These are phyloP conservation scores for Cryoendolithus antarcticus DNA, from an alignment of 2,329 filamentous ascomycete genomes.

Conservation along the genomic window DNA sequence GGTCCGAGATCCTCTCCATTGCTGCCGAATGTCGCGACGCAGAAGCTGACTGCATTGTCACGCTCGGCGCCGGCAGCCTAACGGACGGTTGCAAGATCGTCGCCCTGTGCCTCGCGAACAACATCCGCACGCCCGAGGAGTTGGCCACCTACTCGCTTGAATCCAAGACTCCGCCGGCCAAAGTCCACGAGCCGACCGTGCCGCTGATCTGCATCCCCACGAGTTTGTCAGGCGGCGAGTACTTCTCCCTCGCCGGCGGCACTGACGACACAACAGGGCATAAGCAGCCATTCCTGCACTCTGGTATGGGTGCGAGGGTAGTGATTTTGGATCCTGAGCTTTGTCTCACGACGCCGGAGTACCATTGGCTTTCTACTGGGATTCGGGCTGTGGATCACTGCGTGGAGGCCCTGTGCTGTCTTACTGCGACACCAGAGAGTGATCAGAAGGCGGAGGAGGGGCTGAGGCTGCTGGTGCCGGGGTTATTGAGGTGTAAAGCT, in stretches of 20 bases:
- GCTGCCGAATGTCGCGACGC: slow-evolving; percentile 27
- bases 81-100: slow-evolving; percentile 45
- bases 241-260: slow-evolving; percentile 27
- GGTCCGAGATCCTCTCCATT: slow-evolving; percentile 40
- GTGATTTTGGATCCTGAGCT: slow-evolving; percentile 46
- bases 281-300: slow-evolving; percentile 16
- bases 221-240: slow-evolving; percentile 17
- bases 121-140: slow-evolving; percentile 4
- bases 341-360: slow-evolving; percentile 37
- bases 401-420: slow-evolving; percentile 41
- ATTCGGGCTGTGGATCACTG: slow-evolving; percentile 47
- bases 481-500: slow-evolving; percentile 30
- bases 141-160: background rate
- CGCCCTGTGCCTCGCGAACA: slow-evolving; percentile 22
- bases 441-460: slow-evolving; percentile 24
- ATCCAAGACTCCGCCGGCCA: background rate
- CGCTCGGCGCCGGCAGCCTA: slow-evolving; percentile 43
- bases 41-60: slow-evolving; percentile 39
- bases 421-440: slow-evolving; percentile 21
- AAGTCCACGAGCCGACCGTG: slow-evolving; percentile 1
- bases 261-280: slow-evolving; percentile 18
- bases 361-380: slow-evolving; percentile 47
- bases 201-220: slow-evolving; percentile 12
- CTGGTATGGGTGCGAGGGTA: slow-evolving; percentile 34
- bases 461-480: slow-evolving; percentile 30